Evolutionary conservation across 805 yeast genomes (phyloP).

Genomic region (Scheffersomyces amazonensis): DNA sequence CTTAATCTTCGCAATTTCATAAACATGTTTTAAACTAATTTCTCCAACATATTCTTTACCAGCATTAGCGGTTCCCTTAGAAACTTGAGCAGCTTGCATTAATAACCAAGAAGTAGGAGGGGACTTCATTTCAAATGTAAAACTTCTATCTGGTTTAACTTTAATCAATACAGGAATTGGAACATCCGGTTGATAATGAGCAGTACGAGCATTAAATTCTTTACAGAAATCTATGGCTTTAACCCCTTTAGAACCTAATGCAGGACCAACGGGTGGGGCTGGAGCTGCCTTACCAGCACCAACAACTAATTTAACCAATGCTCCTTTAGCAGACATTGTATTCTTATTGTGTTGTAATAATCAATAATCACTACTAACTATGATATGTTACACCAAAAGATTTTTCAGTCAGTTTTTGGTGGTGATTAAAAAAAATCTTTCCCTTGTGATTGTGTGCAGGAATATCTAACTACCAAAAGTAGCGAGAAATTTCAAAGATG

Average conservation of each 20-base stretch:
- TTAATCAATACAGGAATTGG: slow-evolving; percentile 87
- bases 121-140: slow-evolving; percentile 79
- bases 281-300: slow-evolving; percentile 99
- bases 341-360: not conserved
- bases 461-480: not conserved
- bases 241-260: slow-evolving; percentile 96
- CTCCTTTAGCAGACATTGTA: slow-evolving; percentile 41
- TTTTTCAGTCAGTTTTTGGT: no score
- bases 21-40: slow-evolving; percentile 79
- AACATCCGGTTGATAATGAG: slow-evolving; percentile 76
- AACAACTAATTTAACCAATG: slow-evolving; percentile 82
- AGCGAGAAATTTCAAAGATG: no score
- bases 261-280: slow-evolving; percentile 99
- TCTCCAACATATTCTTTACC: slow-evolving; percentile 64
- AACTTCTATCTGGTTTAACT: slow-evolving; percentile 90
- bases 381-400: no score
- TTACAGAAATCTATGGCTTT: slow-evolving; percentile 98
- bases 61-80: slow-evolving; percentile 73
- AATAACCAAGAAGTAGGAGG: slow-evolving; percentile 91
- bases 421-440: no score
- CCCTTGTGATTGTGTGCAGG: not conserved
- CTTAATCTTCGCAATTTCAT: slow-evolving; percentile 93
- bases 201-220: slow-evolving; percentile 96
- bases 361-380: no score
- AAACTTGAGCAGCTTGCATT: slow-evolving; percentile 74